These are phyloP conservation scores for Pythium folliculosum DNA, from an alignment of 352 stramenopile species.

Conservation along the genomic window DNA sequence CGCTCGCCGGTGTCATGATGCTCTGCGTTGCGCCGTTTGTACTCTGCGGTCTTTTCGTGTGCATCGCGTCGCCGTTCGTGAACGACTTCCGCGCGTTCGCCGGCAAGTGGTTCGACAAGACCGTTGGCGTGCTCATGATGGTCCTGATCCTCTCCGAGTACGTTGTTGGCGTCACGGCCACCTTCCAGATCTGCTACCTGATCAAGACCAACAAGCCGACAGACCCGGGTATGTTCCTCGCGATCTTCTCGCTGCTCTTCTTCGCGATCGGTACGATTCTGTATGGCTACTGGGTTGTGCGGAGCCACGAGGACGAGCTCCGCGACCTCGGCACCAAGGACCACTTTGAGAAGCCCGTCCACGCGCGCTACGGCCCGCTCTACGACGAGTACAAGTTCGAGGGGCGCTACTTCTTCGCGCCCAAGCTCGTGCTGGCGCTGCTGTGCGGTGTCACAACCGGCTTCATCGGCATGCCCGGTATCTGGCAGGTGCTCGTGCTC, in stretches of 20 bases:
- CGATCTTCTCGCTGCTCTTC: slow-evolving; percentile 69
- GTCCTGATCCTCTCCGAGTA: slow-evolving; percentile 86
- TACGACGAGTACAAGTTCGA: slow-evolving; percentile 90
- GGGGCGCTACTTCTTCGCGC: slow-evolving; percentile 85
- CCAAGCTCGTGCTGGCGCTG: slow-evolving; percentile 77
- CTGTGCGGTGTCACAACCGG: slow-evolving; percentile 80
- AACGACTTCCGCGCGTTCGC: slow-evolving; percentile 54
- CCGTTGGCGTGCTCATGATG: slow-evolving; percentile 80
- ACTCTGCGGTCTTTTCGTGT: slow-evolving; percentile 50
- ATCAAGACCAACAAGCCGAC: slow-evolving; percentile 57
- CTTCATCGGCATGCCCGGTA: slow-evolving; percentile 71
- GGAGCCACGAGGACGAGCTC: slow-evolving; percentile 79
- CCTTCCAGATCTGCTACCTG: slow-evolving; percentile 86
- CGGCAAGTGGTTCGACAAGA: slow-evolving; percentile 79
- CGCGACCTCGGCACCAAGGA: slow-evolving; percentile 79
- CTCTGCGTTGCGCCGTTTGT: slow-evolving; percentile 49
- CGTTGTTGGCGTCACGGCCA: slow-evolving; percentile 75
- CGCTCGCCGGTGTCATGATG: slow-evolving; percentile 61
- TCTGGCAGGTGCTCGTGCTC: slow-evolving; percentile 78
- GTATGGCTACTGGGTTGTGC: slow-evolving; percentile 73
- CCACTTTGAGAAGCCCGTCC: slow-evolving; percentile 85
- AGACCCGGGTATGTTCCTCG: slow-evolving; percentile 63
- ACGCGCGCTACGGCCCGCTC: slow-evolving; percentile 74
- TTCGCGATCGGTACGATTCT: slow-evolving; percentile 76
- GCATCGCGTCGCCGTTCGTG: slow-evolving; percentile 52